A percentile compares a stretch with the other conserved stretches of the same genome.
Evolutionary conservation across 345 rosid species (phyloP).

Genomic region (Acer saccharum): DNA sequence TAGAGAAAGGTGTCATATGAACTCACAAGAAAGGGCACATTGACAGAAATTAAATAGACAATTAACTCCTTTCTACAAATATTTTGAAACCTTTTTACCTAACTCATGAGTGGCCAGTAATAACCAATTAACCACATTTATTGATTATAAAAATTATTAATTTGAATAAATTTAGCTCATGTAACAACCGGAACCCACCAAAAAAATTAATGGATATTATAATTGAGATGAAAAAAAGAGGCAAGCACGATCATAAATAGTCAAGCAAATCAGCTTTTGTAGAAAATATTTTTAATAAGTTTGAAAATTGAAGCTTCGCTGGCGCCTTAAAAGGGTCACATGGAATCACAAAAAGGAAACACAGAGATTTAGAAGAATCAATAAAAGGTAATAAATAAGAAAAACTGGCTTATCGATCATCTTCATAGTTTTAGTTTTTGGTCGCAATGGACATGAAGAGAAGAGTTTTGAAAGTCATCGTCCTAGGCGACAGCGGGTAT

Average conservation of each 20-base stretch:
- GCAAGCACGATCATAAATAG: constrained; percentile 13
- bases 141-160: too few species aligned
- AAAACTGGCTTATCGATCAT: constrained; percentile 5
- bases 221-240: neutral
- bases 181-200: neutral
- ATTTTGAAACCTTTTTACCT: neutral
- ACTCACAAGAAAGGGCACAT: neutral
- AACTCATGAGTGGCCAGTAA: neutral
- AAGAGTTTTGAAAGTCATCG: constrained; percentile 77
- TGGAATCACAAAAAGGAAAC: constrained; percentile 3
- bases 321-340: constrained; percentile 41
- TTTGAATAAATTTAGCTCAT: neutral
- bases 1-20: neutral
- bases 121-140: neutral
- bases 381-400: neutral
- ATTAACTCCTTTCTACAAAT: neutral
- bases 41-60: neutral
- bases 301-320: constrained; percentile 40
- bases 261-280: constrained; percentile 4
- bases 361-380: constrained; percentile 29
- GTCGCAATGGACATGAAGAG: constrained; percentile 51
- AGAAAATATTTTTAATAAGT: too few species aligned
- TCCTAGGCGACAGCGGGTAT: constrained; percentile 91
- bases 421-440: neutral
- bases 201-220: neutral